Evolutionary conservation across 2,329 filamentous ascomycete species (phyloP), one percentile per base, ranked within the genome.

Genomic region (Clonostachys chloroleuca): DNA sequence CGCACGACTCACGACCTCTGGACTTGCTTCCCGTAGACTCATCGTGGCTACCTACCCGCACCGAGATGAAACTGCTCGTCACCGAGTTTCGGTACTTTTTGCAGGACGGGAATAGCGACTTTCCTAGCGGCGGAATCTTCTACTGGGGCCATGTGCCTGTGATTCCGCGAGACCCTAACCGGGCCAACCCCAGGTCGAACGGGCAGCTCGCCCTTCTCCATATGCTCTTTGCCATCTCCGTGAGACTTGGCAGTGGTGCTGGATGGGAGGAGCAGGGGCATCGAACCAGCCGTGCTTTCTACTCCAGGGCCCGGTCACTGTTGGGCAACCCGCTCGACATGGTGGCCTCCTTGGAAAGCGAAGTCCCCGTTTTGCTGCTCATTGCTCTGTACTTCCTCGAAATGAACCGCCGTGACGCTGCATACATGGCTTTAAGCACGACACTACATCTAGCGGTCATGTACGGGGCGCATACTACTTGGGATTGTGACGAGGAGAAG

Each of bases 341-440:
- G 20, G 65, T 65, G 3, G 63, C 60, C 1, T 60, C 54, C 14
- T 64, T 65, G 12, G 64, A 69, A n/a, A 60, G 62, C 37, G 72
- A 77, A 44, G 67, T 77, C 3, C 63, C 70, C 1, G 61, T 67
- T 1, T 57, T 78, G 33, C 67, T 68, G 2, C 59, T 78, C 47
- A 72, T 77, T 67, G 68, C 69, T 8, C 62, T 75, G 43, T 78
- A 76, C 52, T 59, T 77, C 16, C 56, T 77, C 24, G 74, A 78
- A 57, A 69, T 68, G 53, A 74, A 75, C 54, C 66, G 72, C 5
- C 61, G 71, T 34, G 75, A 78, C 48, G 67, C 69, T 3, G 74
- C 74, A 0, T 77, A 72, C 53, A 68, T 73, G 52, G 71, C 69
- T 49, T 59, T 77, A 30, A 66, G 68, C 40, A 65, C 68, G 12